Conservation (phyloP, 2,329 filamentous ascomycete species). For the Aspergillus thermomutatus region DNA sequence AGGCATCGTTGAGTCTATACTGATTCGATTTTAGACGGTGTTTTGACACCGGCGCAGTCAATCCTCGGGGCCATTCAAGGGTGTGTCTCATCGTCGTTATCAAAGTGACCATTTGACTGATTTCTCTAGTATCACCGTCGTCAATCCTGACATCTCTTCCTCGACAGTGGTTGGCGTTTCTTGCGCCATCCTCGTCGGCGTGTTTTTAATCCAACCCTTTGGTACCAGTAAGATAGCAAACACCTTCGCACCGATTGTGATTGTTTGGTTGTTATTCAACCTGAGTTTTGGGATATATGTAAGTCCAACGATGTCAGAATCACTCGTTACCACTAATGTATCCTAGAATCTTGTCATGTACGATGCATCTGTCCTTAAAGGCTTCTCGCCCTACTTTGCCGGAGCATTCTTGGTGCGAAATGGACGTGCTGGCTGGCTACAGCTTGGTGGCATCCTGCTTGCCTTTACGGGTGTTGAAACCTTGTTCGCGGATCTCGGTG, state of each 20-base stretch:
- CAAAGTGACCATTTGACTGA: neutral
- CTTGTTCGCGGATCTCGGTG: slow-evolving; percentile 73
- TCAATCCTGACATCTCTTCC: slow-evolving; percentile 45
- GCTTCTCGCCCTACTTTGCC: slow-evolving; percentile 50
- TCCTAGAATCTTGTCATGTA: slow-evolving; percentile 41
- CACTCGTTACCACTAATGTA: no score
- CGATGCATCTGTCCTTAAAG: slow-evolving; percentile 50
- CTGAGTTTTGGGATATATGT: slow-evolving; percentile 52
- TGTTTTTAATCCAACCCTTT: slow-evolving; percentile 55
- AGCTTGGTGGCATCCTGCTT: slow-evolving; percentile 62
- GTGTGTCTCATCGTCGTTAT: slow-evolving; percentile 5
- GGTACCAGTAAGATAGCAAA: slow-evolving; percentile 49
- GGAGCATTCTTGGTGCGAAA: slow-evolving; percentile 50
- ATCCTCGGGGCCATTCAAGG: slow-evolving; percentile 57
- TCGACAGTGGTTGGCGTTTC: slow-evolving; percentile 50
- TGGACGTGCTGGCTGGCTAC: slow-evolving; percentile 50
- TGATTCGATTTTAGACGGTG: slow-evolving; percentile 39
- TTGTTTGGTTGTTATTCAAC: slow-evolving; percentile 55
- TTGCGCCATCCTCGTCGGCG: slow-evolving; percentile 51
- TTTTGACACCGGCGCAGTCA: slow-evolving; percentile 56
- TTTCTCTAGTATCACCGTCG: slow-evolving; percentile 38
- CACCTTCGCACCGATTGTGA: slow-evolving; percentile 53
- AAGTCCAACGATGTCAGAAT: slow-evolving; percentile 12
- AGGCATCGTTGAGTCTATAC: neutral
- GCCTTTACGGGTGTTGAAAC: slow-evolving; percentile 77